A percentile compares a stretch with the other conserved stretches of the same genome.
These are phyloP conservation scores for Seminavis robusta DNA, from an alignment of 108 stramenopile genomes.

Conservation along the genomic window DNA sequence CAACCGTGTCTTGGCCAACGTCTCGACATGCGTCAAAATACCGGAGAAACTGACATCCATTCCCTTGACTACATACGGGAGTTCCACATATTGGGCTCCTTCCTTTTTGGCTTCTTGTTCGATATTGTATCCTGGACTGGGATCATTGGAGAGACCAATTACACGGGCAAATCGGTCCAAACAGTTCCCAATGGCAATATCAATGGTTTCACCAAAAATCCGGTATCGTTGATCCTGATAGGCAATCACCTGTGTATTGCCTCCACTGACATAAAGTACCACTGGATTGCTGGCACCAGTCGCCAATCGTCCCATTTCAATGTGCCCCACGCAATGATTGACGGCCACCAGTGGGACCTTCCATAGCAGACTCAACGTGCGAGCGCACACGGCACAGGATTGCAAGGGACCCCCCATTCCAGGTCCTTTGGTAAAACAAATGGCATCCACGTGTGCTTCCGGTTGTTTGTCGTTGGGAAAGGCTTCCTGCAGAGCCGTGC, in stretches of 20 bases:
- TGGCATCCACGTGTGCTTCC: slow-evolving; percentile 47
- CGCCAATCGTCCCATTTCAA: slow-evolving; percentile 99
- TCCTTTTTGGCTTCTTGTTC: slow-evolving; percentile 91
- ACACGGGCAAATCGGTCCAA: slow-evolving; percentile 97
- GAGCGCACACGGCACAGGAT: slow-evolving; percentile 89
- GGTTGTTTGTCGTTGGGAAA: slow-evolving; percentile 48
- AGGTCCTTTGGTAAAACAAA: slow-evolving; percentile 93
- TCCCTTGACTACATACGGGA: slow-evolving; percentile 99
- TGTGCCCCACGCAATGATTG: slow-evolving; percentile 99
- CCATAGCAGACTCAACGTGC: slow-evolving; percentile 85
- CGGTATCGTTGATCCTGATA: slow-evolving; percentile 89
- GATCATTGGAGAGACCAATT: slow-evolving; percentile 94
- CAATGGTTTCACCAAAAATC: slow-evolving; percentile 99
- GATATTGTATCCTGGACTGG: slow-evolving; percentile 98
- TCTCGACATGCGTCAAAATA: slow-evolving; percentile 52
- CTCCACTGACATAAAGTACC: slow-evolving; percentile 96
- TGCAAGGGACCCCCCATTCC: slow-evolving; percentile 99
- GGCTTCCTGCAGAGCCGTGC: slow-evolving; percentile 86
- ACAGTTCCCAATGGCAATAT: slow-evolving; percentile 99
- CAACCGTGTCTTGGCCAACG: slow-evolving; percentile 47
- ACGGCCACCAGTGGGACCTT: slow-evolving; percentile 89
- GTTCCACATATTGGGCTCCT: slow-evolving; percentile 56
- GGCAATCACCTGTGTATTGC: slow-evolving; percentile 98
- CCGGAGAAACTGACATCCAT: slow-evolving; percentile 97
- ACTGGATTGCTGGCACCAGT: slow-evolving; percentile 88